Evolutionary conservation across 2,329 filamentous ascomycete genomes (phyloP), one percentile per base, ranked within the genome.

Genomic region (Ophiostoma himal-ulmi): DNA sequence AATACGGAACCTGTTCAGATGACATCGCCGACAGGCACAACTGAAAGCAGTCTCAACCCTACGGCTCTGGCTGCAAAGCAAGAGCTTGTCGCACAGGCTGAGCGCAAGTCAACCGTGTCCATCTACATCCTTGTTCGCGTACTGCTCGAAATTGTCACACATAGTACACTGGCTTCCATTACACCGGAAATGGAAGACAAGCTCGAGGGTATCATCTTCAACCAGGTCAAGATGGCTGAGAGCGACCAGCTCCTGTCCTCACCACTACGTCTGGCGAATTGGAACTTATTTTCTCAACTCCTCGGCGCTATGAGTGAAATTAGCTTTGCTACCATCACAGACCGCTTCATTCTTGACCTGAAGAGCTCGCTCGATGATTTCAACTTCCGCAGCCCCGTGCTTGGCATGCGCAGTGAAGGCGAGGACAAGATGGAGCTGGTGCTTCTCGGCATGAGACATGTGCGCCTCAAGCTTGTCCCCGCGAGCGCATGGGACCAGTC

Each of bases 101-200:
- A 99, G 80, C 89, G 94, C 69, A 89, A 93, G 57, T 97, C 94
- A 5, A 96, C 92, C 0, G 92, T 97, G 3, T 97, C 96, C 0
- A 97, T 97, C 68, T 99, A 97, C 77, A 91, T 99, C 26, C 86
- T 99, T 3, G 99, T 95, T 77, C 88, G 95, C 39, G 94, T 98
- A 8, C 83, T 99, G 68, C 91, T 97, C 70, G 93, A 98, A 78
- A 94, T 99, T 67, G 95, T 98, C 78, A 89, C 90, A 54, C 93
- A 98, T 79, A 97, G 93, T 76, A 94, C 86, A 37, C 82, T 98
- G 64, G 85, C 88, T 44, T 91, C 88, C 26, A 92, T 99, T 74
- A 96, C 92, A 6, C 84, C 88, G 1, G 94, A 97, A 75, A 96
- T 97, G 88, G 94, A 96, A 72, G 92, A 95, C 73, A 94, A 96